phyloP scores from a whole-genome alignment of 768 basidiomycete species.

The Rhodosporidiobolus sp. region DNA sequence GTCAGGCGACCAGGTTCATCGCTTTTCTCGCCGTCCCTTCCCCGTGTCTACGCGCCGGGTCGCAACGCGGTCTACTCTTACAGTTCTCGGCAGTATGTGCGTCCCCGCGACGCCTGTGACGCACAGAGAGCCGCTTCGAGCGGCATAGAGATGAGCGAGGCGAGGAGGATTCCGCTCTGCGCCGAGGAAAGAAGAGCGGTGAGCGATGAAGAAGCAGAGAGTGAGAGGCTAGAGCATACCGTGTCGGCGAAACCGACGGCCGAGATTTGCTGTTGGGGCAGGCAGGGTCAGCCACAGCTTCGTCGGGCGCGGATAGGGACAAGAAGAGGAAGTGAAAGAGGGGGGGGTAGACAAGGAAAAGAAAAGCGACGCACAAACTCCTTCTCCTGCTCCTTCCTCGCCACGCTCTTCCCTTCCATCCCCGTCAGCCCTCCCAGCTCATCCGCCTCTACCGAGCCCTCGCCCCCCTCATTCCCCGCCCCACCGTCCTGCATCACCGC shows the following conservation, averaged over 20 bases:
- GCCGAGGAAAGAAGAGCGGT: too few species aligned
- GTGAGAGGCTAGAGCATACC: slow-evolving; percentile 51
- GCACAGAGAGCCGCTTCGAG: slow-evolving; percentile 34
- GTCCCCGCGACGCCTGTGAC: slow-evolving; percentile 66
- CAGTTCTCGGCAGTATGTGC: slow-evolving; percentile 65
- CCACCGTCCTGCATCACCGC: slow-evolving; percentile 60
- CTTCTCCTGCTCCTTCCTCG: slow-evolving; percentile 64
- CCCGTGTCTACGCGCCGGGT: too few species aligned
- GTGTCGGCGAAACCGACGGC: slow-evolving; percentile 83
- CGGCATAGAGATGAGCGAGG: slow-evolving; percentile 51
- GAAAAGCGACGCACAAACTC: slow-evolving; percentile 27
- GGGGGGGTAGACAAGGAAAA: not conserved
- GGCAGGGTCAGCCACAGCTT: too few species aligned
- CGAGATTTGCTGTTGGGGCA: slow-evolving; percentile 59
- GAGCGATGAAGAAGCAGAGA: not conserved
- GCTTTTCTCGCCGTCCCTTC: too few species aligned
- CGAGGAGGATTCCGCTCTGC: slow-evolving; percentile 6
- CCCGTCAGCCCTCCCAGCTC: slow-evolving; percentile 42
- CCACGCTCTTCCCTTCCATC: slow-evolving; percentile 48
- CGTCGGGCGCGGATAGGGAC: too few species aligned
- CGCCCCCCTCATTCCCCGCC: slow-evolving; percentile 48
- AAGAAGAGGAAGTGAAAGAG: not conserved
- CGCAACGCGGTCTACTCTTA: slow-evolving; percentile 44
- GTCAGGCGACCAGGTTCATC: too few species aligned
- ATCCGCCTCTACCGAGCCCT: slow-evolving; percentile 54